Base-by-base conservation (phyloP, 345 rosid species). In the Heritiera fomes region DNA sequence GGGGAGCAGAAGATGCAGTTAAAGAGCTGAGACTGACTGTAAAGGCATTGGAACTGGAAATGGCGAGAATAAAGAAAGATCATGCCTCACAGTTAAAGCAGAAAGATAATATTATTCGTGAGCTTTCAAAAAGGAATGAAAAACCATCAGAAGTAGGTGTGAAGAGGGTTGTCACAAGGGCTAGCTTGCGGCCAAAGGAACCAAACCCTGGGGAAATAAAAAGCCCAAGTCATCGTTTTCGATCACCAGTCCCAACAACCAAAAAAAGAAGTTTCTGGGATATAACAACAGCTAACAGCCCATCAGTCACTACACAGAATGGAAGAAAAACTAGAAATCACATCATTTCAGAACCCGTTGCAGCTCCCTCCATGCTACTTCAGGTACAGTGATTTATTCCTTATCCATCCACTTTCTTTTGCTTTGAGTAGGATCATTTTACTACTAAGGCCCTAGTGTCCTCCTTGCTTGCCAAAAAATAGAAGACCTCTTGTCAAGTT, bases 201-300 rank as follows among this genome's bases (percentile, higher is more conserved):
- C 77, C 83, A 59, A 84, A 81, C 72, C 67, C 49, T 4, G 86
- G 90, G 40, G 94, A 90, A 61, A 15, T 93, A 75, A 95, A 88
- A 90, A 91, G 93, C 82, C 97, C 94, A 13, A 89, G 86, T 79
- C 92, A 89, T 79, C 89, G 98, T 72, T 95, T 93, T 77, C 85
- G 80, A 63, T 93, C 98, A 68, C 98, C 98, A 50, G 90, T 81
- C 67, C 83, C 92, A 41, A 79, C 90, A 3, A 90, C 92, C 46
- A 93, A 90, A 79, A 95, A 95, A 81, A 80, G 98, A 83, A 95
- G 93, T 86, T 93, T 90, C 71, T 93, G 98, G 98, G 98, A 95
- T 82, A 93, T 95, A 82, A 81, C 91, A 20, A 82, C 92, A 72
- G 87, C 88, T 20, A 91, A 84, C 77, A 93, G 95, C 83, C 98